A percentile compares a stretch with the other conserved stretches of the same genome.
phyloP scores from a whole-genome alignment of 495 filamentous ascomycete genomes.

The Penicillium bovifimosum region DNA sequence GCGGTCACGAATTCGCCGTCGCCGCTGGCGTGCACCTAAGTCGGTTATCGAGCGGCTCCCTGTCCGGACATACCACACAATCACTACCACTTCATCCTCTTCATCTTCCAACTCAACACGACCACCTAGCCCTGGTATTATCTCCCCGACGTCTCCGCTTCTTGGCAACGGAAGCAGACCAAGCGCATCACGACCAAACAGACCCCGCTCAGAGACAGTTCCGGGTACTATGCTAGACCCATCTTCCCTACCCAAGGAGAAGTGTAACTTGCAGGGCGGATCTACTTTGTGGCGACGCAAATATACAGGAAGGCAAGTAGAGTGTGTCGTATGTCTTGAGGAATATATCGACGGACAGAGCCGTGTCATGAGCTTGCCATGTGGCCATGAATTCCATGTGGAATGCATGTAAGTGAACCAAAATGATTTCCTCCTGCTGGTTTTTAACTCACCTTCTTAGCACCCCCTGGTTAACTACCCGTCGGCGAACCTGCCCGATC shows the following conservation, averaged over 20 bases:
- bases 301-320: conserved; percentile 80
- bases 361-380: conserved; percentile 94
- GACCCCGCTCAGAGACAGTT: conserved; percentile 62
- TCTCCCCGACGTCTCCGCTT: conserved; percentile 72
- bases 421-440: neutral
- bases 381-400: conserved; percentile 95
- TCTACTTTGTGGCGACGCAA: conserved; percentile 64
- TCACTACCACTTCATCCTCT: conserved; percentile 50
- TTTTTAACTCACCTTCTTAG: conserved; percentile 43
- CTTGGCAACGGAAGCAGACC: conserved; percentile 35
- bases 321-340: conserved; percentile 97
- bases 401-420: conserved; percentile 88
- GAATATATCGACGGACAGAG: conserved; percentile 95
- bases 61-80: conserved; percentile 88
- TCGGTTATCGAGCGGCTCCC: conserved; percentile 93
- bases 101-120: conserved; percentile 49
- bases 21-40: conserved; percentile 93
- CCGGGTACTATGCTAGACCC: conserved; percentile 45
- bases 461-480: conserved; percentile 96
- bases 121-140: conserved; percentile 45
- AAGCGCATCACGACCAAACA: conserved; percentile 32
- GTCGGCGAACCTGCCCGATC: conserved; percentile 91
- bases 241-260: conserved; percentile 28
- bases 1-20: conserved; percentile 80
- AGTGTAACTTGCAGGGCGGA: conserved; percentile 47